These are phyloP conservation scores for Martiniozyma asiatica DNA, from an alignment of 1,139 yeast species.

Conservation along the genomic window DNA sequence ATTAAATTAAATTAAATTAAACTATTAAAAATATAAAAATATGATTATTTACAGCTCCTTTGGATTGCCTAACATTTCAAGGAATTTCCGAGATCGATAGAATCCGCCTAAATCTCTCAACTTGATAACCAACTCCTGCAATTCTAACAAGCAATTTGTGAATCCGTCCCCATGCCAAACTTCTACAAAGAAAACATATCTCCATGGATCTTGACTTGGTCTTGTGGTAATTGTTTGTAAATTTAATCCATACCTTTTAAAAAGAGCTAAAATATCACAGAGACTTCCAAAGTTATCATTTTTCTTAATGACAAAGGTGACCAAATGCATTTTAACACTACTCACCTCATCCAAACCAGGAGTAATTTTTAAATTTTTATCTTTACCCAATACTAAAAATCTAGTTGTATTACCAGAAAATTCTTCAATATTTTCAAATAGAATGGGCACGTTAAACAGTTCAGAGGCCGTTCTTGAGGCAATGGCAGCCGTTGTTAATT, in stretches of 20 bases:
- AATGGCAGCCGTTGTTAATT: conserved; percentile 36
- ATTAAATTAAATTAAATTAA: too few species aligned
- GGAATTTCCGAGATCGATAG: conserved; percentile 17
- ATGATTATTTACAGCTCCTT: too few species aligned
- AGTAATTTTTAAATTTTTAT: background rate
- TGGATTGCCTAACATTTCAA: conserved; percentile 11
- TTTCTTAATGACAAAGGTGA: conserved; percentile 50
- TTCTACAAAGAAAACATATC: conserved; percentile 74
- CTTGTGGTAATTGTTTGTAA: conserved; percentile 65
- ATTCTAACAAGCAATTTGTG: conserved; percentile 12
- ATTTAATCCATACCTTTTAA: conserved; percentile 48
- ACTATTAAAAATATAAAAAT: too few species aligned
- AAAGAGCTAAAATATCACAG: conserved; percentile 50
- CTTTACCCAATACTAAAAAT: conserved; percentile 51
- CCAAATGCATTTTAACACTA: conserved; percentile 31
- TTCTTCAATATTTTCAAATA: conserved; percentile 55
- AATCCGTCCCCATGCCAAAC: conserved; percentile 25
- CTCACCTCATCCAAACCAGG: background rate
- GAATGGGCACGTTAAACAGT: conserved; percentile 48
- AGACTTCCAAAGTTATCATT: conserved; percentile 68
- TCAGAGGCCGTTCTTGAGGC: conserved; percentile 55
- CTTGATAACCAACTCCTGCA: conserved; percentile 15
- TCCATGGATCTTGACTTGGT: conserved; percentile 65
- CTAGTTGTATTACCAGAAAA: conserved; percentile 68
- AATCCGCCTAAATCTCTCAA: conserved; percentile 21